These are phyloP conservation scores for Kwoniella shandongensis DNA, from an alignment of 768 basidiomycete species.

Conservation along the genomic window DNA sequence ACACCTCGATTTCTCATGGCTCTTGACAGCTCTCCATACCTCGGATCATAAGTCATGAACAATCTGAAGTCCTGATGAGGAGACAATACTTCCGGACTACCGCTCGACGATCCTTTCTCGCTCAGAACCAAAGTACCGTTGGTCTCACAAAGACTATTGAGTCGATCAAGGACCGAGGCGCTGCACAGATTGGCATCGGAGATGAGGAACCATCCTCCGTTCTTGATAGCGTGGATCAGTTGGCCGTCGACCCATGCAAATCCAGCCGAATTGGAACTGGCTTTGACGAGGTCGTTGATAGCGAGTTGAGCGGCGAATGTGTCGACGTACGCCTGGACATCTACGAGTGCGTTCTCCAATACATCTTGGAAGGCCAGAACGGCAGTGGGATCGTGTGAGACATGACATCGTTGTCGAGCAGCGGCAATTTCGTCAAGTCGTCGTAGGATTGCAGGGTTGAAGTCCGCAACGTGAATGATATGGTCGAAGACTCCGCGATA, in stretches of 20 bases:
- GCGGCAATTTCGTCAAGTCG: not conserved
- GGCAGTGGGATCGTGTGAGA: conserved; percentile 3
- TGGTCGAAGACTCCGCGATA: conserved; percentile 1
- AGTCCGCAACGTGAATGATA: conserved; percentile 5
- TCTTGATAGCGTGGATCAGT: conserved; percentile 76
- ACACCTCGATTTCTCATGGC: conserved; percentile 98
- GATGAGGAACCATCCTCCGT: conserved; percentile 84
- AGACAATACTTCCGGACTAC: conserved; percentile 67
- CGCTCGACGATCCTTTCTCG: conserved; percentile 81
- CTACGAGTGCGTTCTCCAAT: conserved; percentile 5
- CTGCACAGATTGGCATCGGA: conserved; percentile 93
- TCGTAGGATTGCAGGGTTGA: conserved; percentile 1
- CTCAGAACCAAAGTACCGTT: conserved; percentile 79
- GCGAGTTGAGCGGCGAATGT: conserved; percentile 5
- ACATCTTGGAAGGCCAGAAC: not conserved
- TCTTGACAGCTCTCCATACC: conserved; percentile 87
- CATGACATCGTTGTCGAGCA: conserved; percentile 7
- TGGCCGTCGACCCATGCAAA: conserved; percentile 98
- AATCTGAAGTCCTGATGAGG: conserved; percentile 89
- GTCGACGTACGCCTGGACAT: conserved; percentile 3
- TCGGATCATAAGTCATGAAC: conserved; percentile 90
- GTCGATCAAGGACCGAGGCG: conserved; percentile 89
- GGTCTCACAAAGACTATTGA: conserved; percentile 92
- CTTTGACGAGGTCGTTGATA: conserved; percentile 10
- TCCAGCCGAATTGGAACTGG: conserved; percentile 44